A percentile compares a stretch with the other conserved stretches of the same genome.
phyloP scores from a whole-genome alignment of 768 basidiomycete genomes.

The Podaxis sp. region DNA sequence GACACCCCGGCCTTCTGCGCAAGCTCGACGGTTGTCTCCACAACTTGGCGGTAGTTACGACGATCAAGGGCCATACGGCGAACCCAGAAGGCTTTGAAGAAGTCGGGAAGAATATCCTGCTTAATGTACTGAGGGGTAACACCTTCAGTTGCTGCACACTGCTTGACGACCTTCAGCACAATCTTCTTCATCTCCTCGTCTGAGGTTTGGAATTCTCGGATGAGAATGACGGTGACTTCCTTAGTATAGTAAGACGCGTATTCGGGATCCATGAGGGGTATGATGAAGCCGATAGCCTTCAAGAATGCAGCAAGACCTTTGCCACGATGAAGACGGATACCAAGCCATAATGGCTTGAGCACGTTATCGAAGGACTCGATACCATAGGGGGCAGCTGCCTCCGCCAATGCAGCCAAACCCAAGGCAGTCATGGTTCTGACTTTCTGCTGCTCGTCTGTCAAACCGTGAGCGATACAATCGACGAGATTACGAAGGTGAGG shows the following conservation, averaged over 20 bases:
- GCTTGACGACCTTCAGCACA: slow-evolving; percentile 97
- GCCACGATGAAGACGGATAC: slow-evolving; percentile 91
- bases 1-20: slow-evolving; percentile 96
- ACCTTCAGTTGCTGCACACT: slow-evolving; percentile 97
- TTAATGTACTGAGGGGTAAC: slow-evolving; percentile 95
- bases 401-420: slow-evolving; percentile 89
- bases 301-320: slow-evolving; percentile 94
- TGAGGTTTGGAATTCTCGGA: slow-evolving; percentile 97
- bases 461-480: slow-evolving; percentile 89
- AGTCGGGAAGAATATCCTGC: slow-evolving; percentile 96
- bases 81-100: slow-evolving; percentile 99
- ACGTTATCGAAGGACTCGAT: slow-evolving; percentile 99
- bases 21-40: slow-evolving; percentile 97
- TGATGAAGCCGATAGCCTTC: slow-evolving; percentile 98
- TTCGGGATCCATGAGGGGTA: slow-evolving; percentile 99
- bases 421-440: slow-evolving; percentile 95
- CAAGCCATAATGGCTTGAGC: slow-evolving; percentile 89
- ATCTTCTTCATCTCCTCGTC: slow-evolving; percentile 99
- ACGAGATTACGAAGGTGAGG: slow-evolving; percentile 97
- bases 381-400: slow-evolving; percentile 97
- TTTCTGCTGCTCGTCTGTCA: slow-evolving; percentile 94
- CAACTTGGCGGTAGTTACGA: slow-evolving; percentile 94
- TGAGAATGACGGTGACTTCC: slow-evolving; percentile 94
- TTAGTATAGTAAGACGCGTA: slow-evolving; percentile 99
- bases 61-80: slow-evolving; percentile 96